Evolutionary conservation across 202 grass and related monocot genomes (phyloP), one percentile per base, ranked within the genome.

Genomic region (Digitaria exilis): DNA sequence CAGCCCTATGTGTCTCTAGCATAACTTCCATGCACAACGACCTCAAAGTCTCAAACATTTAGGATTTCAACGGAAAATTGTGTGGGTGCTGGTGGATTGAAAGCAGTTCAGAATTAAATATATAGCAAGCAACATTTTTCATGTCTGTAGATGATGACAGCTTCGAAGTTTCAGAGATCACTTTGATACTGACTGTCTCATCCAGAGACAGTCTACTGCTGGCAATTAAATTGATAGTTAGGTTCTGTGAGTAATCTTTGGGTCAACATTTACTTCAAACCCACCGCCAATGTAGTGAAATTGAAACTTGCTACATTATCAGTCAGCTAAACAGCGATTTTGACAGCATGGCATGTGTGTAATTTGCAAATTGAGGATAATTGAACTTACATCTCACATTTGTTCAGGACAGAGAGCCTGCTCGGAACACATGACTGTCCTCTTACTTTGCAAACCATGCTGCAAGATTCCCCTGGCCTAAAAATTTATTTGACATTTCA

Each of bases 341-440:
- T 68, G 65, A 45, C 50, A 52, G 14, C 14, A n/a, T 59, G 52
- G 52, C 16, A 49, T 37, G 62, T 57, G 54, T 60, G 57, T 2
- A 6, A 87, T 75, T 39, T 56, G 71, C 32, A 58, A 76, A 30
- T 76, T 76, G 24, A 88, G 30, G 42, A 63, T 74, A 59, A 60
- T 19, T 71, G 51, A 52, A 92, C 96, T 99, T 92, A 98, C 96
- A 96, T 71, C 65, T 94, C 87, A 65, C 96, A 98, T 90, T 73
- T 86, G 80, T 96, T 98, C 48, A 98, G 61, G 35, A 83, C 63
- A 55, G 85, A 92, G 60, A 96, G 91, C 69, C 83, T 93, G 74
- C 86, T 96, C 32, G 87, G 84, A 87, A 98, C 91, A 87, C 93
- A 98, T 65, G 93, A 92, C 72, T 98, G 91, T n/a, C 93, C 93